phyloP scores from a whole-genome alignment of 225 moss, liverwort and hornwort species.

The Pseudisothecium myosuroides region DNA sequence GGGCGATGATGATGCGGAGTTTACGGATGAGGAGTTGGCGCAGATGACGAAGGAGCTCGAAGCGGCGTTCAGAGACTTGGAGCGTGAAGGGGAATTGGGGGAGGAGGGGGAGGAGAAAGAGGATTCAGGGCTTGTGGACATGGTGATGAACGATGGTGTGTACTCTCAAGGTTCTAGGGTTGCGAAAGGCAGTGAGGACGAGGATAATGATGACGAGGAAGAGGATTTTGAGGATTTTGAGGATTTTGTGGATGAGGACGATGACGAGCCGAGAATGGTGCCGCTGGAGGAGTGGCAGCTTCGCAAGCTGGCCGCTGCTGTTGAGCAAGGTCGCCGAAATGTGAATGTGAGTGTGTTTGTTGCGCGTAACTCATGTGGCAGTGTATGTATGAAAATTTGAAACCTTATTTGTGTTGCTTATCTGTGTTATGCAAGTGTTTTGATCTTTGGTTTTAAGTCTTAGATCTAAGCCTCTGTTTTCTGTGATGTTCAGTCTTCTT shows the following conservation, averaged over 20 bases:
- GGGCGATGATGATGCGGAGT: conserved; percentile 22
- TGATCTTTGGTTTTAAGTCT: neutral
- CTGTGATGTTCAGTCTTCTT: neutral
- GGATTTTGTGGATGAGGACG: conserved; percentile 18
- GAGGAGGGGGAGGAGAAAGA: neutral
- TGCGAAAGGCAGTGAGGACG: neutral
- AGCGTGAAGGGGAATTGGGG: neutral
- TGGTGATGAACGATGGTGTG: conserved; percentile 39
- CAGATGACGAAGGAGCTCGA: conserved; percentile 60
- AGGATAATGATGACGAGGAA: neutral
- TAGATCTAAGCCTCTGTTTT: neutral
- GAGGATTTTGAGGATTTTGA: conserved; percentile 9
- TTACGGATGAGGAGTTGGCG: conserved; percentile 60
- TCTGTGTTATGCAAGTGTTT: neutral
- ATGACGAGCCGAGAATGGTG: conserved; percentile 59
- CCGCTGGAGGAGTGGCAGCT: conserved; percentile 79
- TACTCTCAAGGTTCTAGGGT: conserved; percentile 15
- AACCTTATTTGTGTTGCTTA: neutral
- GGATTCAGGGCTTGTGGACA: conserved; percentile 19
- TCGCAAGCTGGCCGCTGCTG: conserved; percentile 66
- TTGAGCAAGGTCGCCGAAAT: conserved; percentile 64
- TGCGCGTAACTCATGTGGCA: neutral
- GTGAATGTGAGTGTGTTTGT: conserved; percentile 55
- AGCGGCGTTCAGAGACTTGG: conserved; percentile 42
- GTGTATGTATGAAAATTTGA: neutral